phyloP scores from a whole-genome alignment of 1,284 basidiomycete genomes.

The Austroboletus novae-zelandiae region DNA sequence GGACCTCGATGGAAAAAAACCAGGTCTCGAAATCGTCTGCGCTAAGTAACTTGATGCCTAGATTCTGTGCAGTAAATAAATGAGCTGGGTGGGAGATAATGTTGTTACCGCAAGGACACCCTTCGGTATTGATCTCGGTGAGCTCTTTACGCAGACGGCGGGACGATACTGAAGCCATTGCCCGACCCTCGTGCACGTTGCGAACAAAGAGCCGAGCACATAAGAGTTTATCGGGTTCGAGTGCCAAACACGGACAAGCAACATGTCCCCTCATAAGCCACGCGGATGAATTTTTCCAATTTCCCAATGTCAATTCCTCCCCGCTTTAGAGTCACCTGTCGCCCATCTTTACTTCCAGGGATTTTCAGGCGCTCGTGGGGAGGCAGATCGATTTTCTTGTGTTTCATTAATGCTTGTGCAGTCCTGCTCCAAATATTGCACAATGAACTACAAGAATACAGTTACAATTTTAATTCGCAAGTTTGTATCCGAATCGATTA shows the following conservation, averaged over 20 bases:
- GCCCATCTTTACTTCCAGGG: constrained; percentile 31
- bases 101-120: constrained; percentile 63
- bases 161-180: constrained; percentile 63
- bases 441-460: constrained; percentile 35
- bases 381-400: constrained; percentile 40
- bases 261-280: constrained; percentile 13
- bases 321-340: constrained; percentile 42
- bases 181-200: constrained; percentile 19
- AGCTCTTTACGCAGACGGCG: constrained; percentile 73
- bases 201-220: constrained; percentile 4
- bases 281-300: background rate
- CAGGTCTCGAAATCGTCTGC: constrained; percentile 75
- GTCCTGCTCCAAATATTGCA: constrained; percentile 27
- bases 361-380: constrained; percentile 50
- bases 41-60: constrained; percentile 68
- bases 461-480: background rate
- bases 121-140: constrained; percentile 63
- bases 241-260: constrained; percentile 30
- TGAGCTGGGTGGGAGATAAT: background rate
- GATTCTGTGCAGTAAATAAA: constrained; percentile 1
- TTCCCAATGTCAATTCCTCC: constrained; percentile 31
- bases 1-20: constrained; percentile 72
- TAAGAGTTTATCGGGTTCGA: constrained; percentile 2
- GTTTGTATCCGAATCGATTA: constrained; percentile 1
- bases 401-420: constrained; percentile 34